Base-by-base conservation (phyloP, 768 basidiomycete genomes). In the Phylloporus arenicola region DNA sequence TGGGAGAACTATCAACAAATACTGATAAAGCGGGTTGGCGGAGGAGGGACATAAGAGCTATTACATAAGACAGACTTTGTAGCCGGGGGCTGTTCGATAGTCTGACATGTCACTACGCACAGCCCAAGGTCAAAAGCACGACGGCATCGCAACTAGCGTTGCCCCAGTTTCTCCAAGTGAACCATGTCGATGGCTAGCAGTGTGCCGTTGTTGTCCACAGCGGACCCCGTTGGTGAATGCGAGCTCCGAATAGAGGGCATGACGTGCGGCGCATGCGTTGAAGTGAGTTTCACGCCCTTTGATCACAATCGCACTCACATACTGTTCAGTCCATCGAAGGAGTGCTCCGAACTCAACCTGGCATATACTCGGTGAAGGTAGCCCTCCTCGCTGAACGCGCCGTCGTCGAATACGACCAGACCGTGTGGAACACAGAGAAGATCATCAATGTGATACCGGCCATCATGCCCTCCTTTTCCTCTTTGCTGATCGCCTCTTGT, bases 341-440 rank as follows among this genome's bases (percentile, higher is more conserved):
- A 35, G 86, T 87, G 75, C 78, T 95, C 19, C 75, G 84, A 61
- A 75, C 74, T 16, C 90, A 94, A 65, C 72, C 82, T n/a, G 96
- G 96, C n/a, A 93, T 99, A 45, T 71, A 83, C 53, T 88, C 86
- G 11, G 71, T 96, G 53, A 92, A 92, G 64, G 93, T 99, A n/a
- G 94, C 94, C 20, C 78, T 99, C n/a, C 78, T 99, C 22, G 92
- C 96, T 12, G 95, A 99, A 68, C 84, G 95, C 13, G 95, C 85
- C 4, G 78, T 91, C 41, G 73, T 99, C 56, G 92, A 95, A 65
- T 99, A 87, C 60, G 92, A 98, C 59, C 82, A 89, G 1, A 62
- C 71, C 0, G 62, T 72, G n/a, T 99, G 96, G 96, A 79, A 76
- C 30, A 69, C 81, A 9, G 88, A 84, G 42, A 92, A 88, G 65